Percentiles rank a stretch among this genome's conserved stretches.
Evolutionary conservation across 2,329 filamentous ascomycete genomes (phyloP).

Genomic region (Huntiella abstrusa): DNA sequence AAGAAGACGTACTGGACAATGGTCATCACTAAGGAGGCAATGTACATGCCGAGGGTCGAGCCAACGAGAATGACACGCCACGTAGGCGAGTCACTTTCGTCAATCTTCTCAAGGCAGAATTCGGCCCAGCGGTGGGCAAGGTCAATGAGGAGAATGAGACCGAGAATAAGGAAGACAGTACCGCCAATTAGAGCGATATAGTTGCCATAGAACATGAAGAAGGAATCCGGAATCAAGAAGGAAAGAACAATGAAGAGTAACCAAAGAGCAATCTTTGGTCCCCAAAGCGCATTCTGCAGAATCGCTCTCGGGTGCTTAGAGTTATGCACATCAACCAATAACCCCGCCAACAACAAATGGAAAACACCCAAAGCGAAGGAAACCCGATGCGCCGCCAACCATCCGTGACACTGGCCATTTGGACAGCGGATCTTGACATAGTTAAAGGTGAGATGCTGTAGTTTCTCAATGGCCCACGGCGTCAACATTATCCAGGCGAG

Average conservation of each 20-base stretch:
- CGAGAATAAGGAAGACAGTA: conserved; percentile 83
- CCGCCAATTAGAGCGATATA: conserved; percentile 78
- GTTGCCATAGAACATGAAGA: conserved; percentile 92
- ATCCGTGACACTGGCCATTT: conserved; percentile 81
- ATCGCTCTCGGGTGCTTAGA: conserved; percentile 75
- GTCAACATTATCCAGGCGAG: conserved; percentile 98
- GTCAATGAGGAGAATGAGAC: conserved; percentile 81
- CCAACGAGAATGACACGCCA: conserved; percentile 83
- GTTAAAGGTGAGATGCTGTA: conserved; percentile 79
- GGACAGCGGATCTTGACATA: conserved; percentile 92
- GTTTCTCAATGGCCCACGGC: conserved; percentile 90
- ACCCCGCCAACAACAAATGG: conserved; percentile 67
- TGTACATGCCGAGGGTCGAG: conserved; percentile 84
- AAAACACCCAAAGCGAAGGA: conserved; percentile 94
- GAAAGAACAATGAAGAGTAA: conserved; percentile 69
- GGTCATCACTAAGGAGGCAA: conserved; percentile 81
- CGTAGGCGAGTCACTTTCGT: conserved; percentile 62
- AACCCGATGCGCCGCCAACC: conserved; percentile 90
- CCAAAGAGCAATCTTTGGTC: conserved; percentile 86
- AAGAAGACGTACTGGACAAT: conserved; percentile 97
- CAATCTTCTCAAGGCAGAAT: conserved; percentile 84
- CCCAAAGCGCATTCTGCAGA: conserved; percentile 98
- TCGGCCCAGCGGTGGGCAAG: conserved; percentile 95
- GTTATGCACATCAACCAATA: conserved; percentile 70
- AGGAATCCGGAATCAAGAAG: conserved; percentile 85